Conservation (phyloP, 1,284 basidiomycete genomes). For the Cryptococcus depauperatus region DNA sequence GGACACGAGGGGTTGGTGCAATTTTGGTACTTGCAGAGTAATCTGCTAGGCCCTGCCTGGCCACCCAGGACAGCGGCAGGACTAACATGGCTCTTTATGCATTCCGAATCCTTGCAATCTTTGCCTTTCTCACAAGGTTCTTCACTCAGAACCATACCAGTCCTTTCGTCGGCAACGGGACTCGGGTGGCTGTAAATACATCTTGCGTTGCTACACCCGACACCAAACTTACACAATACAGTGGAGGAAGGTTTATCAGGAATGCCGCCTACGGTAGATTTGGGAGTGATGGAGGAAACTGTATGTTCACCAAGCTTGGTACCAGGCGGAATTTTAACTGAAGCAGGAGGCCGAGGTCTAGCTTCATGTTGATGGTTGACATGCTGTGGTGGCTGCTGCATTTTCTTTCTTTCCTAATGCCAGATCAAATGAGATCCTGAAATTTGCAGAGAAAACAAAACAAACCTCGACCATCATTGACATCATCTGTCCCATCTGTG, state of each 20-base stretch:
- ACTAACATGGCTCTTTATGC: constrained; percentile 77
- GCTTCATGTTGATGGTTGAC: neutral
- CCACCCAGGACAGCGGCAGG: constrained; percentile 60
- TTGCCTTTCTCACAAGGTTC: constrained; percentile 73
- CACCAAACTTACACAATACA: constrained; percentile 73
- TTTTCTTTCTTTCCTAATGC: neutral
- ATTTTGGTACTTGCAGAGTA: constrained; percentile 44
- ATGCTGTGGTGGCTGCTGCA: constrained; percentile 4
- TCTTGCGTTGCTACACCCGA: constrained; percentile 77
- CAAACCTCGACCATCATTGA: constrained; percentile 40
- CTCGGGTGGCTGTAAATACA: constrained; percentile 86
- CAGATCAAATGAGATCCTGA: neutral
- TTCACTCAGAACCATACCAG: constrained; percentile 83
- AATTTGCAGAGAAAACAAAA: neutral
- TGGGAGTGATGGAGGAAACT: constrained; percentile 26
- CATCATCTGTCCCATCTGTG: constrained; percentile 46
- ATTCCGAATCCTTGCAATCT: constrained; percentile 81
- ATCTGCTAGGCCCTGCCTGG: constrained; percentile 35
- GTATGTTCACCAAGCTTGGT: constrained; percentile 32
- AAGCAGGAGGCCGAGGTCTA: constrained; percentile 17
- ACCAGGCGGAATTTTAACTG: constrained; percentile 28
- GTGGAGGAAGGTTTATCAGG: constrained; percentile 45
- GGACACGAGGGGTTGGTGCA: constrained; percentile 45
- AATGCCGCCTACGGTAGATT: constrained; percentile 28
- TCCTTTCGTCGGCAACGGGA: constrained; percentile 81